Percentiles rank a stretch among this genome's conserved stretches.
Conservation (phyloP, 495 filamentous ascomycete genomes). For the Pyronema domesticum region DNA sequence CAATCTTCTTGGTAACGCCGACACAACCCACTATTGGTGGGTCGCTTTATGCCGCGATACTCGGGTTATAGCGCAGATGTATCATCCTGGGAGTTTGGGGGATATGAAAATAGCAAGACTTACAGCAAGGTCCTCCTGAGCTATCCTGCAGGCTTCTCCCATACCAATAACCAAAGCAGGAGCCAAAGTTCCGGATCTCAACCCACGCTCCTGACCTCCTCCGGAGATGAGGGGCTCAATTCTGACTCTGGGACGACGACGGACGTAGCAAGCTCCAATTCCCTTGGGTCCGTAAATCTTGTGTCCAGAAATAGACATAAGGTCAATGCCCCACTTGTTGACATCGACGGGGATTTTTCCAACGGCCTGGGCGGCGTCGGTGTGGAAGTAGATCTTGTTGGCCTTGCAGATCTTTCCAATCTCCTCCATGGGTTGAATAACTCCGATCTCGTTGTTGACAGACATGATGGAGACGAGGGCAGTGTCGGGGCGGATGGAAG, state of each 20-base stretch:
- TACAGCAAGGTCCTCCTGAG: constrained; percentile 75
- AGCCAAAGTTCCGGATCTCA: constrained; percentile 84
- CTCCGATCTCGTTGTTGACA: constrained; percentile 98
- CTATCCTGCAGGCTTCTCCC: constrained; percentile 86
- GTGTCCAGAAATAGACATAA: constrained; percentile 98
- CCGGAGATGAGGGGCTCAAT: constrained; percentile 92
- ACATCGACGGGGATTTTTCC: constrained; percentile 95
- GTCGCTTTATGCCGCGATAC: constrained; percentile 24
- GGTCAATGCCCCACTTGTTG: constrained; percentile 87
- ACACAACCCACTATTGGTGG: background rate
- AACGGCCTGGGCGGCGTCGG: constrained; percentile 89
- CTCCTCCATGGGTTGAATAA: constrained; percentile 84
- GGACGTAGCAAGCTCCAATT: constrained; percentile 88
- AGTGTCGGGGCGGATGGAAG: constrained; percentile 79
- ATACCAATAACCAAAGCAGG: constrained; percentile 81
- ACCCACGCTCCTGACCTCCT: constrained; percentile 84
- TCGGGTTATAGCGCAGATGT: constrained; percentile 39
- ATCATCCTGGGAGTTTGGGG: constrained; percentile 6
- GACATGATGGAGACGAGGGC: constrained; percentile 91
- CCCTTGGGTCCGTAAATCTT: constrained; percentile 98
- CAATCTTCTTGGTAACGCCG: constrained; percentile 4
- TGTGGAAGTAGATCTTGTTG: constrained; percentile 96
- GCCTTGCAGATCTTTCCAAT: constrained; percentile 82
- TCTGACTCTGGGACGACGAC: constrained; percentile 77
- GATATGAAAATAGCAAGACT: constrained; percentile 25